Evolutionary conservation across 345 rosid species (phyloP), one percentile per base, ranked within the genome.

Genomic region (Pistacia vera): DNA sequence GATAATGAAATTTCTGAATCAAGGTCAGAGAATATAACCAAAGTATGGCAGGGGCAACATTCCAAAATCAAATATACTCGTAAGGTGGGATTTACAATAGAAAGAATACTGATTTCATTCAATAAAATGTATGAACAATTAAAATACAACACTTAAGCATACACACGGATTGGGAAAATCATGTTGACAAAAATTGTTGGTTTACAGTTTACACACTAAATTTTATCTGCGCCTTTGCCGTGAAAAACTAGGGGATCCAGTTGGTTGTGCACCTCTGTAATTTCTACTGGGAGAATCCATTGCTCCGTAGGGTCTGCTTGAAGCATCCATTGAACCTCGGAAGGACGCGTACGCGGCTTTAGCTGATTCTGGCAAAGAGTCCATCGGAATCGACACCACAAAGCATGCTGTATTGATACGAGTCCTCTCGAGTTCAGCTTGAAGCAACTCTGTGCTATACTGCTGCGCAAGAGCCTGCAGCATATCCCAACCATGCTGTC

Each of bases 361-460:
- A 17, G 93, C 94, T n/a, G 88, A 78, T 72, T 88, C 87, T 28
- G 90, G 93, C 66, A 83, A 90, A 0, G 89, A 73, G 60, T 93
- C 97, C 79, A 90, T 69, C 16, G 95, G 85, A 13, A 86, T 83
- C 0, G 98, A 86, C 83, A 91, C 97, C 4, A 81, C 87, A 52
- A 96, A 96, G 82, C 99, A 96, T 73, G 98, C 98, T 8, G 93
- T 87, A 79, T 96, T 96, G 44, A 92, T 78, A n/a, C 95, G 95
- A 48, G 99, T 93, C 74, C 94, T 92, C 86, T 93, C 98, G 9
- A 96, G 85, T 84, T 96, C 99, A 60, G 81, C 35, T 81, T 91
- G 97, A 48, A 96, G 92, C 75, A 96, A 80, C 74, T 93, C 99
- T 2, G 91, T 75, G 77, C 93, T 85, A 71, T 81, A 89, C 78